These are phyloP conservation scores for Boletus albobrunnescens DNA, from an alignment of 1,284 basidiomycete genomes.

Conservation along the genomic window DNA sequence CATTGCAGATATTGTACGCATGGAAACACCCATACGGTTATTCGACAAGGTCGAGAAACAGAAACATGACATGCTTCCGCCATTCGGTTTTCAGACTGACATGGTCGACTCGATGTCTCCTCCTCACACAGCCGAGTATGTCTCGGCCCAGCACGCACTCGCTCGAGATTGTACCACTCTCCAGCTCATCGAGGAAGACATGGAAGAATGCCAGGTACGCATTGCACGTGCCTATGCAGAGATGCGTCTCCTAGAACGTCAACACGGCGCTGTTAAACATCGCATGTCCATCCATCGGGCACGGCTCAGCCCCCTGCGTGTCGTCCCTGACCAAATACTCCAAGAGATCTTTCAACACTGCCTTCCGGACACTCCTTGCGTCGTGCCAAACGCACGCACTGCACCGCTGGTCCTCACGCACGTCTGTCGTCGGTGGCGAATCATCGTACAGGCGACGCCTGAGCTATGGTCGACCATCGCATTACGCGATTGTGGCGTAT, in stretches of 20 bases:
- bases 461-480: conserved; percentile 32
- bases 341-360: conserved; percentile 32
- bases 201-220: conserved; percentile 16
- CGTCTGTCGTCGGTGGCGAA: conserved; percentile 32
- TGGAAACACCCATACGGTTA: not conserved
- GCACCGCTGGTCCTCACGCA: conserved; percentile 31
- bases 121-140: conserved; percentile 18
- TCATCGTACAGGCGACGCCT: conserved; percentile 25
- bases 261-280: conserved; percentile 15
- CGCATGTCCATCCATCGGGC: conserved; percentile 25
- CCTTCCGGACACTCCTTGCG: conserved; percentile 21
- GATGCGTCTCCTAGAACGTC: conserved; percentile 18
- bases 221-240: conserved; percentile 18
- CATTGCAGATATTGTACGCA: conserved; percentile 1
- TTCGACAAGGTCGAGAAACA: not conserved
- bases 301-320: conserved; percentile 26
- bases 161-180: conserved; percentile 14
- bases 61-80: not conserved
- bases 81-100: conserved; percentile 4
- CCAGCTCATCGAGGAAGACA: conserved; percentile 11
- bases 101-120: conserved; percentile 24
- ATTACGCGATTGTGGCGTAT: conserved; percentile 25
- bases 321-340: conserved; percentile 30
- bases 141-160: conserved; percentile 17
- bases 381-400: conserved; percentile 18